Evolutionary conservation across 164 flowering plant genomes (phyloP).

Genomic region (Kalanchoe fedtschenkoi): DNA sequence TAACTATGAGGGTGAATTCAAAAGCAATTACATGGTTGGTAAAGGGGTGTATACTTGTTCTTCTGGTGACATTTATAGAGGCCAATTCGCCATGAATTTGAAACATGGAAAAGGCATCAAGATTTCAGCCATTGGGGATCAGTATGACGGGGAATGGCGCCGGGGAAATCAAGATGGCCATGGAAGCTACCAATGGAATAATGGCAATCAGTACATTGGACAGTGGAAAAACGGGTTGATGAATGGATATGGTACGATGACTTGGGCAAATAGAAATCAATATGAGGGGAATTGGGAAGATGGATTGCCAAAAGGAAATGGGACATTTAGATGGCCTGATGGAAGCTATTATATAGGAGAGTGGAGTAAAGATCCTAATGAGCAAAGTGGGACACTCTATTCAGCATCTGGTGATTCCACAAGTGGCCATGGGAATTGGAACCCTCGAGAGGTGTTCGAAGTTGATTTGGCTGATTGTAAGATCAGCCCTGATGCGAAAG

Average conservation of each 20-base stretch:
- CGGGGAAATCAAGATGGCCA: conserved; percentile 64
- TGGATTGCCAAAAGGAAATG: conserved; percentile 57
- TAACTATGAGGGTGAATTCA: conserved; percentile 81
- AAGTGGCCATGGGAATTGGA: conserved; percentile 24
- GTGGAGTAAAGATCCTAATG: conserved; percentile 54
- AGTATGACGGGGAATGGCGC: conserved; percentile 77
- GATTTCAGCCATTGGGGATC: conserved; percentile 58
- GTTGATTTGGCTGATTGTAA: conserved; percentile 28
- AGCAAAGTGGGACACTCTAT: conserved; percentile 57
- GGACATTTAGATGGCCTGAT: conserved; percentile 48
- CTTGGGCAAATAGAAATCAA: conserved; percentile 52
- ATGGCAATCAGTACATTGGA: conserved; percentile 49
- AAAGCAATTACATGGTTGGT: conserved; percentile 73
- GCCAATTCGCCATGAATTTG: conserved; percentile 61
- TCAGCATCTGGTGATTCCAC: conserved; percentile 24
- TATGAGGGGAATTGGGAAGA: conserved; percentile 68
- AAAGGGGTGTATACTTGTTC: conserved; percentile 59
- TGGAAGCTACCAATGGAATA: conserved; percentile 64
- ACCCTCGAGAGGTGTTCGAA: conserved; percentile 27
- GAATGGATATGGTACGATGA: conserved; percentile 43
- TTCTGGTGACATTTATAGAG: conserved; percentile 51
- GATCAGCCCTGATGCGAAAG: conserved; percentile 22
- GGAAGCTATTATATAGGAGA: conserved; percentile 64
- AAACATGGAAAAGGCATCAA: conserved; percentile 66
- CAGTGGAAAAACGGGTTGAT: conserved; percentile 51